These are phyloP conservation scores for Mycena chlorophos DNA, from an alignment of 768 basidiomycete species.

Conservation along the genomic window DNA sequence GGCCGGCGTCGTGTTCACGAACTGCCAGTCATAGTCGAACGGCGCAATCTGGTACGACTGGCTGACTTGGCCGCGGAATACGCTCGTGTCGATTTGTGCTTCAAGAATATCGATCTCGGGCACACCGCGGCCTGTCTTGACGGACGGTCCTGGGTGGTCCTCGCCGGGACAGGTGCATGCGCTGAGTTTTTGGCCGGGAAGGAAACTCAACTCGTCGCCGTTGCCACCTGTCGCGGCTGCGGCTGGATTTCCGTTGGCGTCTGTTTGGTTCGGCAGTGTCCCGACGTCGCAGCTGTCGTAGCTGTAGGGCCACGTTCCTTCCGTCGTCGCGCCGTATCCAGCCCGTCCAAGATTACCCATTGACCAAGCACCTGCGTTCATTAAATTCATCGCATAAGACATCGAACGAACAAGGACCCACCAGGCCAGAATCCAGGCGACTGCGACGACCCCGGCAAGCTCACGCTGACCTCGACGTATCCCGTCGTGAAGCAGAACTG, in stretches of 20 bases:
- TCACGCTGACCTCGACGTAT: constrained; percentile 81
- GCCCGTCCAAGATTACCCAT: constrained; percentile 67
- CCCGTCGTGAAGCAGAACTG: constrained; percentile 91
- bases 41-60: constrained; percentile 83
- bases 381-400: constrained; percentile 5
- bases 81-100: constrained; percentile 62
- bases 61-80: constrained; percentile 64
- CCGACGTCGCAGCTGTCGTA: constrained; percentile 86
- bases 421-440: constrained; percentile 87
- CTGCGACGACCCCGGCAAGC: constrained; percentile 62
- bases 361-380: constrained; percentile 59
- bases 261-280: constrained; percentile 80
- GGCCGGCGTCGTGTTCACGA: constrained; percentile 52
- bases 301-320: constrained; percentile 85
- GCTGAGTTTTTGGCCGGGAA: constrained; percentile 85
- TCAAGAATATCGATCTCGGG: constrained; percentile 96
- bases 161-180: constrained; percentile 85
- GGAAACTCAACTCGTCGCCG: constrained; percentile 66
- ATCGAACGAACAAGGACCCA: constrained; percentile 28
- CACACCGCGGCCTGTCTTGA: constrained; percentile 67
- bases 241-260: constrained; percentile 54
- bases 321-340: constrained; percentile 60
- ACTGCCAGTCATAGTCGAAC: constrained; percentile 69
- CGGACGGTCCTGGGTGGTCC: constrained; percentile 85
- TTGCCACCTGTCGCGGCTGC: constrained; percentile 55